These are phyloP conservation scores for Colletotrichum tanaceti DNA, from an alignment of 2,329 filamentous ascomycete genomes.

Conservation along the genomic window DNA sequence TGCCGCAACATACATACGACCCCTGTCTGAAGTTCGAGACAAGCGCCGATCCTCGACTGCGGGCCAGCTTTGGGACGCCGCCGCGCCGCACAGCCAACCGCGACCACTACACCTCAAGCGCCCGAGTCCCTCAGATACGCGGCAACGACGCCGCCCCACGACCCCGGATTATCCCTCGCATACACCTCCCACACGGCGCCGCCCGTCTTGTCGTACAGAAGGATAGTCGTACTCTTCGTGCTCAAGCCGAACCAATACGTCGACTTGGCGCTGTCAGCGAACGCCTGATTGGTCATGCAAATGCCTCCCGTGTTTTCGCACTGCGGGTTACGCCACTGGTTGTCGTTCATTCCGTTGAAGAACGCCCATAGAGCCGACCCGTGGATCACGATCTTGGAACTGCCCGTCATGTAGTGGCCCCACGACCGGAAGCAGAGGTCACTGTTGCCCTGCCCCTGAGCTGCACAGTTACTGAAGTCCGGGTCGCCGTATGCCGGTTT, in stretches of 20 bases:
- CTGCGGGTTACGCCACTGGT: slow-evolving; percentile 42
- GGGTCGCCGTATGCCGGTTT: slow-evolving; percentile 42
- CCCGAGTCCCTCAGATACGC: slow-evolving; percentile 45
- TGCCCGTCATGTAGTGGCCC: slow-evolving; percentile 42
- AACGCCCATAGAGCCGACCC: slow-evolving; percentile 52
- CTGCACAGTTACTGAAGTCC: slow-evolving; percentile 43
- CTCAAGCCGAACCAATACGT: slow-evolving; percentile 47
- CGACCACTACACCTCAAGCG: slow-evolving; percentile 7
- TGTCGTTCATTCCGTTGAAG: slow-evolving; percentile 49
- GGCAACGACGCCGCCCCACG: slow-evolving; percentile 47
- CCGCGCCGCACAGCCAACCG: slow-evolving; percentile 10
- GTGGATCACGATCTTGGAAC: slow-evolving; percentile 47
- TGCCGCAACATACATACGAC: slow-evolving; percentile 28
- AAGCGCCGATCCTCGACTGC: slow-evolving; percentile 16
- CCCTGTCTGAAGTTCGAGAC: slow-evolving; percentile 22
- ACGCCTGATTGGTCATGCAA: slow-evolving; percentile 45
- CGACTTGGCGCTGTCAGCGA: slow-evolving; percentile 43
- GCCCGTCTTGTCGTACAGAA: slow-evolving; percentile 46
- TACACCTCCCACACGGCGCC: slow-evolving; percentile 38
- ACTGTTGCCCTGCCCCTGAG: slow-evolving; percentile 40
- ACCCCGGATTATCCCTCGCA: slow-evolving; percentile 44
- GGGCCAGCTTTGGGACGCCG: slow-evolving; percentile 1
- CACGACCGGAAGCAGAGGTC: slow-evolving; percentile 47
- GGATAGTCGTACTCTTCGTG: slow-evolving; percentile 46
- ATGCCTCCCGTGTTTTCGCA: slow-evolving; percentile 44